Evolutionary conservation across 495 filamentous ascomycete species (phyloP).

Genomic region (Penicillium paradoxum): DNA sequence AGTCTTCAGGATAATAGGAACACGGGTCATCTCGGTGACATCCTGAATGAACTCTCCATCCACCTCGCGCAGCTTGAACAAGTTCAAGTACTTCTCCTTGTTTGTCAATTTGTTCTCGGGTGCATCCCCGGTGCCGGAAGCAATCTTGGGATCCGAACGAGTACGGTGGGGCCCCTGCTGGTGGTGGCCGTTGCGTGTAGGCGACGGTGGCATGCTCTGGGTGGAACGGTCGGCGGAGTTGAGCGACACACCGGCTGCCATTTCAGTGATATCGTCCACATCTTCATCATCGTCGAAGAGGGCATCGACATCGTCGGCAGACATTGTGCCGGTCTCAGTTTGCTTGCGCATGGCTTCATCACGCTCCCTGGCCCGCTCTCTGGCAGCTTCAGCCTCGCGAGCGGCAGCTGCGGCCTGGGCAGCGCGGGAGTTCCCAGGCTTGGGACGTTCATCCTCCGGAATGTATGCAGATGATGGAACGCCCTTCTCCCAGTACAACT

Average conservation of each 20-base stretch:
- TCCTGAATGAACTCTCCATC: slow-evolving; percentile 96
- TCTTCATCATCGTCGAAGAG: slow-evolving; percentile 91
- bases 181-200: slow-evolving; percentile 68
- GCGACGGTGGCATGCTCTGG: slow-evolving; percentile 93
- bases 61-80: slow-evolving; percentile 88
- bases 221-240: slow-evolving; percentile 73
- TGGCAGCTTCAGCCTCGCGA: slow-evolving; percentile 72
- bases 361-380: slow-evolving; percentile 69
- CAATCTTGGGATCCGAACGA: slow-evolving; percentile 87
- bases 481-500: slow-evolving; percentile 99
- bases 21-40: slow-evolving; percentile 92
- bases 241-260: slow-evolving; percentile 80
- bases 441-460: slow-evolving; percentile 92
- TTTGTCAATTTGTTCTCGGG: slow-evolving; percentile 76
- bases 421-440: slow-evolving; percentile 54
- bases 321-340: slow-evolving; percentile 88
- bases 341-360: slow-evolving; percentile 86
- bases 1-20: slow-evolving; percentile 96
- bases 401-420: slow-evolving; percentile 71
- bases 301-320: slow-evolving; percentile 83
- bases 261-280: slow-evolving; percentile 77
- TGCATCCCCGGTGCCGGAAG: slow-evolving; percentile 60
- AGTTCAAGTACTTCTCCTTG: slow-evolving; percentile 92
- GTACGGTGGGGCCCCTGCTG: slow-evolving; percentile 77
- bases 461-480: slow-evolving; percentile 94